Evolutionary conservation across 331 rosid genomes (phyloP).

Genomic region (Prunus yedoensis): DNA sequence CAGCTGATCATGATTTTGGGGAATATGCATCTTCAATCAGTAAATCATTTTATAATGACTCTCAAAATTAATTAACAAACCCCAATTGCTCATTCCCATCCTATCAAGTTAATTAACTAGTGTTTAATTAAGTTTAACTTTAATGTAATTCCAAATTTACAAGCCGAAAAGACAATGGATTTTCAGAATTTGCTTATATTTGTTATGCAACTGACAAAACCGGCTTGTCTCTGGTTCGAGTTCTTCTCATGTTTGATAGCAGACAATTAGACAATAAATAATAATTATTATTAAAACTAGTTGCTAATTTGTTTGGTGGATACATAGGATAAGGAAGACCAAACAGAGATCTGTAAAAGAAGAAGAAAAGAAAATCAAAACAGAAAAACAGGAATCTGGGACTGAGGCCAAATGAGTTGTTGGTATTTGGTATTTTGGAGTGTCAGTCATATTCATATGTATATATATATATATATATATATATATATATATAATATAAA

Average conservation of each 20-base stretch:
- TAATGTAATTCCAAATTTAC: not conserved
- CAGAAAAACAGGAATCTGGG: too few species aligned
- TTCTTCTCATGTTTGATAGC: slow-evolving; percentile 23
- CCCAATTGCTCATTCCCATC: slow-evolving; percentile 18
- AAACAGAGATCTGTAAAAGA: not conserved
- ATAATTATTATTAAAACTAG: not conserved
- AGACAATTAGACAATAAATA: not conserved
- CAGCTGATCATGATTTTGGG: slow-evolving; percentile 18
- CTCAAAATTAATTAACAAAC: slow-evolving; percentile 17
- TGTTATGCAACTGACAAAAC: slow-evolving; percentile 28
- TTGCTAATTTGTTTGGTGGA: slow-evolving; percentile 6
- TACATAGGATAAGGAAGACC: not conserved
- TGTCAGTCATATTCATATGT: not conserved
- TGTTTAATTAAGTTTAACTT: not conserved
- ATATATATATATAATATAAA: too few species aligned
- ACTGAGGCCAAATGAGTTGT: too few species aligned
- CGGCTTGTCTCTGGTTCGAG: slow-evolving; percentile 36
- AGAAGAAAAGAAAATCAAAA: too few species aligned
- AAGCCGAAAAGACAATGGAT: slow-evolving; percentile 13
- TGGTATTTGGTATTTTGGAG: not conserved
- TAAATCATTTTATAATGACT: slow-evolving; percentile 16
- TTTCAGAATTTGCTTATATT: slow-evolving; percentile 6
- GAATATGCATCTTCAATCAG: slow-evolving; percentile 7
- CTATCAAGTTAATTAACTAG: not conserved
- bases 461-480: too few species aligned